Percentiles rank a stretch among this genome's conserved stretches.
Evolutionary conservation across 2,329 filamentous ascomycete genomes (phyloP).

Genomic region (Tolypocladium tundrense): DNA sequence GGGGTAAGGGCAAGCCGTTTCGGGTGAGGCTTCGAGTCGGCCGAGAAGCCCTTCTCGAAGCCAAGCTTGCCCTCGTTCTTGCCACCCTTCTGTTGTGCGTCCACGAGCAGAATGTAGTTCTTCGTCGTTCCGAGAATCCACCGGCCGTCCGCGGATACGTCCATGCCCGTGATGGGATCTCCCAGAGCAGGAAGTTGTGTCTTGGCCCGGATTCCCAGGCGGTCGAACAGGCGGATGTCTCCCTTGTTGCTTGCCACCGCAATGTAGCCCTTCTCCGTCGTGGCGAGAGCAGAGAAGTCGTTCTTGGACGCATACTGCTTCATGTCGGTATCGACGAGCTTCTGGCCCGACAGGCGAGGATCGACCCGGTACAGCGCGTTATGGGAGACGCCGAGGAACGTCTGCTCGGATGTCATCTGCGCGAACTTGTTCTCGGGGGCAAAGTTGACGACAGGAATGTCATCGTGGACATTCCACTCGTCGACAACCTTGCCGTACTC

Average conservation of each 20-base stretch:
- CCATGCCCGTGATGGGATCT: constrained; percentile 87
- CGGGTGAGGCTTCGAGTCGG: constrained; percentile 88
- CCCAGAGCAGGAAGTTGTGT: constrained; percentile 92
- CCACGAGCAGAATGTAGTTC: constrained; percentile 90
- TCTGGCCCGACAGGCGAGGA: constrained; percentile 79
- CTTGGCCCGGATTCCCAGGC: constrained; percentile 93
- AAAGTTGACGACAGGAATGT: constrained; percentile 86
- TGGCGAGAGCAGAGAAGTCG: constrained; percentile 88
- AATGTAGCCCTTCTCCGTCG: constrained; percentile 93
- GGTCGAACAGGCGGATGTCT: constrained; percentile 92
- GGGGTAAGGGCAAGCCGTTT: constrained; percentile 82
- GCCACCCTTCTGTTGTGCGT: constrained; percentile 79
- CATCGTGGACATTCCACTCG: constrained; percentile 96
- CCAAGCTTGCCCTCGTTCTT: constrained; percentile 98
- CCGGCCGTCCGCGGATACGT: constrained; percentile 88
- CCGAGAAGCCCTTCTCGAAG: constrained; percentile 86
- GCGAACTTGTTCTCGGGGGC: constrained; percentile 96
- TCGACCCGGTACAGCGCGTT: constrained; percentile 93
- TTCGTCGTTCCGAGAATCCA: constrained; percentile 93
- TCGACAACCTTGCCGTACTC: constrained; percentile 97
- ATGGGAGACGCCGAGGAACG: constrained; percentile 84
- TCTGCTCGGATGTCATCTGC: constrained; percentile 91
- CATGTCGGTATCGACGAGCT: constrained; percentile 83
- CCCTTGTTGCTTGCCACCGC: constrained; percentile 97
- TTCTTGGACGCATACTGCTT: constrained; percentile 98